phyloP scores from a whole-genome alignment of 768 basidiomycete genomes.

The Piloderma croceum region DNA sequence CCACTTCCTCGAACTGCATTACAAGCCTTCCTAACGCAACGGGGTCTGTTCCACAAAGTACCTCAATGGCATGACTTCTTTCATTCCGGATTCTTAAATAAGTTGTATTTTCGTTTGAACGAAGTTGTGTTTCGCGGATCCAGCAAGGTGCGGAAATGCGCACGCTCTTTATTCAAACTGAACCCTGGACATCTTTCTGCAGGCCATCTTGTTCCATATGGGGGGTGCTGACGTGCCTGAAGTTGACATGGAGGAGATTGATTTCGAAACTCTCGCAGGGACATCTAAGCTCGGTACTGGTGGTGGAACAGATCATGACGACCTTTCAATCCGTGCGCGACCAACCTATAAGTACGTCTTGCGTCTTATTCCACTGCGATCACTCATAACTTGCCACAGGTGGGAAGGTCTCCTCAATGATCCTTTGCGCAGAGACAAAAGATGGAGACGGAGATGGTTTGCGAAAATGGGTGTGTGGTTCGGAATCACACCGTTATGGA shows the following conservation, averaged over 20 bases:
- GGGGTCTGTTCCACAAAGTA: slow-evolving; percentile 49
- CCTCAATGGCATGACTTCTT: slow-evolving; percentile 44
- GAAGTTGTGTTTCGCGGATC: slow-evolving; percentile 56
- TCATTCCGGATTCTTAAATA: slow-evolving; percentile 64
- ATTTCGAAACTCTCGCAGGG: slow-evolving; percentile 39
- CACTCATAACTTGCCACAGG: no score
- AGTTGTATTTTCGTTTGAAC: slow-evolving; percentile 65
- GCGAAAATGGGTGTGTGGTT: slow-evolving; percentile 64
- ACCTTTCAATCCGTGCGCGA: slow-evolving; percentile 51
- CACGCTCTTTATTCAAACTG: slow-evolving; percentile 8
- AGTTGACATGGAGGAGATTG: slow-evolving; percentile 62
- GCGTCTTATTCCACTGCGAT: no score
- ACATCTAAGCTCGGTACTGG: slow-evolving; percentile 60
- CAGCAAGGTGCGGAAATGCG: slow-evolving; percentile 40
- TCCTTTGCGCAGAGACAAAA: slow-evolving; percentile 34
- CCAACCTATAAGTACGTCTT: no score
- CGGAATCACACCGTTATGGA: slow-evolving; percentile 61
- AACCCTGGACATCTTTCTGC: neutral
- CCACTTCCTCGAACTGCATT: slow-evolving; percentile 61
- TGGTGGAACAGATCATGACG: slow-evolving; percentile 68
- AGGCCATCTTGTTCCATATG: slow-evolving; percentile 63
- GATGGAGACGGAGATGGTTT: slow-evolving; percentile 34
- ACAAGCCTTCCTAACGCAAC: slow-evolving; percentile 57
- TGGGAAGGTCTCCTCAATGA: slow-evolving; percentile 69
- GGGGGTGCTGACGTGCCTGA: slow-evolving; percentile 43